A percentile compares a stretch with the other conserved stretches of the same genome.
phyloP scores from a whole-genome alignment of 495 filamentous ascomycete genomes.

The Penicillium paradoxum region DNA sequence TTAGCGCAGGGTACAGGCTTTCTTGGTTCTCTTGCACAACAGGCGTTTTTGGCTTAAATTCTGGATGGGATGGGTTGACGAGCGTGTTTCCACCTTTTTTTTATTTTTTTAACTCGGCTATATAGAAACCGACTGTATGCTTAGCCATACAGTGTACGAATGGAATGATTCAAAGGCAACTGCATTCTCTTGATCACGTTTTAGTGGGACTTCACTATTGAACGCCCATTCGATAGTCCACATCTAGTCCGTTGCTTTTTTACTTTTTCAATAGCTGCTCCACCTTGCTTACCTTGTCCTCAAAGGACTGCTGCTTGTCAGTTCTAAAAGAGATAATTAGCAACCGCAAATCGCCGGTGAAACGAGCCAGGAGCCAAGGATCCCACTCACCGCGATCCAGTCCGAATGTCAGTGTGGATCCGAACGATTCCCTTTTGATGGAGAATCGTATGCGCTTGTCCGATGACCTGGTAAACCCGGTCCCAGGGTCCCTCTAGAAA shows the following conservation, averaged over 20 bases:
- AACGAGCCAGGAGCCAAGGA: too few relatives aligned
- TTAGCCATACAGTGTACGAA: neutral
- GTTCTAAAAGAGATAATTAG: slow-evolving; percentile 39
- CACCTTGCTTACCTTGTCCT: slow-evolving; percentile 65
- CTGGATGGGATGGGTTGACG: neutral
- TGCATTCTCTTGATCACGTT: neutral
- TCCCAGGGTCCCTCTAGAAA: slow-evolving; percentile 83
- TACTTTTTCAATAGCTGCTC: slow-evolving; percentile 44
- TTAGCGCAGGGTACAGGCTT: slow-evolving; percentile 17
- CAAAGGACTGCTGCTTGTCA: slow-evolving; percentile 62
- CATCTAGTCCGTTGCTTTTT: too few relatives aligned
- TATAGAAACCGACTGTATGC: neutral
- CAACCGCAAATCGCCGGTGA: too few relatives aligned
- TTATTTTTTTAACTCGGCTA: neutral
- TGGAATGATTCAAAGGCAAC: neutral
- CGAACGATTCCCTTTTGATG: slow-evolving; percentile 76
- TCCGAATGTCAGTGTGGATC: slow-evolving; percentile 84
- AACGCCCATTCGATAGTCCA: too few relatives aligned
- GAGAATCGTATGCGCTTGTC: slow-evolving; percentile 80
- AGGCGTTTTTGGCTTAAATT: neutral
- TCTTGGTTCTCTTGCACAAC: neutral
- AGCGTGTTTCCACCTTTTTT: neutral
- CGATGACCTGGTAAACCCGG: slow-evolving; percentile 79
- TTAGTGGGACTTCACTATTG: too few relatives aligned
- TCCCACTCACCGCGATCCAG: slow-evolving; percentile 75